These are phyloP conservation scores for Trichoderma hamatum DNA, from an alignment of 2,329 filamentous ascomycete genomes.

Conservation along the genomic window DNA sequence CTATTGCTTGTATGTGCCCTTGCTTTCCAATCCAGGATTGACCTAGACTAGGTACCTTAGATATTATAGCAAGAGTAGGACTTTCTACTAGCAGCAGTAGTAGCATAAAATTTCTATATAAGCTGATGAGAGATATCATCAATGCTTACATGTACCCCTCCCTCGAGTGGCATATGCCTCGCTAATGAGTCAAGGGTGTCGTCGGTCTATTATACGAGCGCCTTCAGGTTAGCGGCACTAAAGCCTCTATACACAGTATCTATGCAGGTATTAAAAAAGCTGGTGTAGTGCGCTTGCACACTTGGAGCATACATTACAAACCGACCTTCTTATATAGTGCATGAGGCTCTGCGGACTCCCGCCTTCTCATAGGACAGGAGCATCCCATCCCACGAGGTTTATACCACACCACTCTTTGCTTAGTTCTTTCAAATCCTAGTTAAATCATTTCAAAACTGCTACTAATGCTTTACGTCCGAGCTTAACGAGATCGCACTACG, in stretches of 20 bases:
- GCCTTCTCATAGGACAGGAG: not conserved
- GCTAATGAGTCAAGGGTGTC: not conserved
- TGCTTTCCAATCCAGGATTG: not conserved
- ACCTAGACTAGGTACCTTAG: not conserved
- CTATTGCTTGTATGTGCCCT: not conserved
- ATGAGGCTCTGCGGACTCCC: not conserved
- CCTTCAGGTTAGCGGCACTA: not conserved
- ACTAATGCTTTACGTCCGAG: not conserved
- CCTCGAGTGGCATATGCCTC: not conserved
- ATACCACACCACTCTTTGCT: not conserved
- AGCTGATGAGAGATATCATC: not conserved
- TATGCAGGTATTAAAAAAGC: no score
- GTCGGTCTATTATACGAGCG: not conserved
- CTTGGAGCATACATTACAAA: no score
- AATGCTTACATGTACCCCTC: not conserved
- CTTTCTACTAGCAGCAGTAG: not conserved
- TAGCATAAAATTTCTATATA: not conserved
- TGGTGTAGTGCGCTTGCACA: no score
- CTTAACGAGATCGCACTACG: not conserved
- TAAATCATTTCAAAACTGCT: not conserved
- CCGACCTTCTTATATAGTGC: not conserved
- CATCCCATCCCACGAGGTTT: not conserved
- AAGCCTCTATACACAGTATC: not conserved
- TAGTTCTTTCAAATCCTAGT: not conserved
- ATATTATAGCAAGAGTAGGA: not conserved